These are phyloP conservation scores for Ilex asprella DNA, from an alignment of 257 asterid genomes.

Conservation along the genomic window DNA sequence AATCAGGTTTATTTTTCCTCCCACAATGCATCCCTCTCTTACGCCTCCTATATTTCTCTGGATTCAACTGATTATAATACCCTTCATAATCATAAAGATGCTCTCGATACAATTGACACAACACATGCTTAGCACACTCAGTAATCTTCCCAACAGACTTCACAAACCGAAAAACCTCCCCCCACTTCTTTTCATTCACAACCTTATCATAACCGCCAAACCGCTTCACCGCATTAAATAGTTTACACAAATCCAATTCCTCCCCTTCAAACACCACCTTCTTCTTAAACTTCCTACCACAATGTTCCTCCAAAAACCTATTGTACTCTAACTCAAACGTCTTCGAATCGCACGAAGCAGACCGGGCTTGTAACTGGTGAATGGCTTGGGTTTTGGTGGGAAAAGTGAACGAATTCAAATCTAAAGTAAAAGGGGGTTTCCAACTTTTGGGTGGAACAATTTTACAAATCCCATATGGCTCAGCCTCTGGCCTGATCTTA, in stretches of 20 bases:
- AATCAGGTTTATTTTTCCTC: constrained; percentile 34
- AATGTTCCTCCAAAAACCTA: constrained; percentile 72
- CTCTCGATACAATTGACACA: constrained; percentile 67
- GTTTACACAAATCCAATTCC: constrained; percentile 76
- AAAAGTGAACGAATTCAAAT: constrained; percentile 59
- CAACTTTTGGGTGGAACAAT: constrained; percentile 85
- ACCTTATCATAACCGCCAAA: constrained; percentile 81
- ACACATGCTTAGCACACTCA: constrained; percentile 80
- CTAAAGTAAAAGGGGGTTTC: constrained; percentile 87
- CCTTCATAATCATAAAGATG: constrained; percentile 88
- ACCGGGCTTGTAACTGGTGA: constrained; percentile 87
- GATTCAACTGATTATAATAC: constrained; percentile 50
- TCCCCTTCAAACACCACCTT: constrained; percentile 73
- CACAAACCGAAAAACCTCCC: constrained; percentile 71
- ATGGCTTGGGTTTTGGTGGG: constrained; percentile 90
- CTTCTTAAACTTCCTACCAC: constrained; percentile 73
- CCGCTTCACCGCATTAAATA: constrained; percentile 82
- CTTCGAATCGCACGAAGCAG: constrained; percentile 78
- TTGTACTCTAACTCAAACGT: constrained; percentile 74
- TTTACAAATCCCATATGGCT: constrained; percentile 91
- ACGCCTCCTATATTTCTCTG: constrained; percentile 33
- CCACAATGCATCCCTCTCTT: constrained; percentile 37
- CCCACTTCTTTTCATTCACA: constrained; percentile 79
- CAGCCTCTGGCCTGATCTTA: constrained; percentile 93
- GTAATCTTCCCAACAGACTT: constrained; percentile 58